Evolutionary conservation across 2,329 filamentous ascomycete genomes (phyloP), one percentile per base, ranked within the genome.

Genomic region (Aspergillus glaucus): DNA sequence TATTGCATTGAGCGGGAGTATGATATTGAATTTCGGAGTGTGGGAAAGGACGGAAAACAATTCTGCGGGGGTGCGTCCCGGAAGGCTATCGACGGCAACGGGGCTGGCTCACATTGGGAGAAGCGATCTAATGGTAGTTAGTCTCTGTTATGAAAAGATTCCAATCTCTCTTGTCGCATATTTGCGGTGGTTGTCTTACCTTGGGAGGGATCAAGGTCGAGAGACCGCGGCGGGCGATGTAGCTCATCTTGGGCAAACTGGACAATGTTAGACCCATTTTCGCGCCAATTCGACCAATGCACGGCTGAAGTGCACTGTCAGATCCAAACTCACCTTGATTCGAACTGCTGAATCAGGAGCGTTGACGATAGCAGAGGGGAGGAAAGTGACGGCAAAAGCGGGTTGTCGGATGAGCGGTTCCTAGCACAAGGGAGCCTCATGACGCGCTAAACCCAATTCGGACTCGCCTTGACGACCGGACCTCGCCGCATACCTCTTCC

Each of bases 161-260:
- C 47, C 34, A 21, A 14, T 41, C 39, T 47, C 45, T 24, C 28
- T 30, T 37, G 32, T 44, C 24, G 28, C 49, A 45, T 48, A 49
- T 47, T 49, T 28, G 44, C 22, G 43, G 39, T 56, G 32, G 52
- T 12, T 30, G 26, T 52, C 79, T 63, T 79, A 95, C 92, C 90
- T 98, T 98, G 69, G 94, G 93, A 64, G 94, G 94, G 67, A 98
- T 96, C 75, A 98, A 86, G 80, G 94, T 95, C 72, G 93, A 97
- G 70, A 96, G 86, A 81, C 83, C 87, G 78, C 91, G 85, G 77
- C 87, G 88, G 69, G 85, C 82, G 69, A 94, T 81, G 83, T 85
- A 93, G 81, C 89, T 95, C 91, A 95, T 96, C 76, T 77, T 88
- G 80, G 72, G 63, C 55, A 57, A 58, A 60, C 63, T 67, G 22